Evolutionary conservation across 306 rosid species (phyloP), one percentile per base, ranked within the genome.

Genomic region (Ammopiptanthus mongolicus): DNA sequence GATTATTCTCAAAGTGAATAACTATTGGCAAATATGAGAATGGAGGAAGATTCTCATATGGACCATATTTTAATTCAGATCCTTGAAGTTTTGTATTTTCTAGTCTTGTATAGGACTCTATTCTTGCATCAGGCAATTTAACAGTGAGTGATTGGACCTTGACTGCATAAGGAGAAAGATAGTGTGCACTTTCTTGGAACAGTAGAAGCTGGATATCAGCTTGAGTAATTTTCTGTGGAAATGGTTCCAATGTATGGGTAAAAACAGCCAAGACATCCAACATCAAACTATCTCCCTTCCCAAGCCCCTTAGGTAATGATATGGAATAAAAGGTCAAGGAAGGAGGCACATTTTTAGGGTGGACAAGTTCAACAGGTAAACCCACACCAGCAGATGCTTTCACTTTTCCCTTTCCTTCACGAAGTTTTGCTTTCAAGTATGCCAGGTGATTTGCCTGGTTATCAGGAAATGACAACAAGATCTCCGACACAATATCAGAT

Each of bases 1-100:
- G 91, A 61, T 92, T 96, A 76, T 84, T 88, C 89, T 92, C 99
- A 56, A 86, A 96, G 83, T 96, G 99, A 83, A 96, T 74, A 65
- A 83, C 91, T 48, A 89, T 78, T 6, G 96, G 96, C 47, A 87
- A 77, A 85, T 73, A 90, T 5, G 97, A 85, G 77, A 79, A 87
- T 39, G 97, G 86, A 34, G 96, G 86, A 65, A 89, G 84, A 80
- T 88, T 80, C 87, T 87, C 91, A 39, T 86, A 96, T 34, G 97
- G 92, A 80, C 98, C 98, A 13, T 96, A 96, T 78, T 88, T 96
- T 81, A 96, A 85, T 85, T 92, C 99, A 47, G 99, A 92, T 52
- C 97, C 97, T 71, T 87, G 93, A 66, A 82, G 74, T 83, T 92
- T 92, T 0, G 89, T 81, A 65, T 80, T 89, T 63, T 88, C 96